Base-by-base conservation (phyloP, 495 filamentous ascomycete species). In the Penicillium samsonianum region DNA sequence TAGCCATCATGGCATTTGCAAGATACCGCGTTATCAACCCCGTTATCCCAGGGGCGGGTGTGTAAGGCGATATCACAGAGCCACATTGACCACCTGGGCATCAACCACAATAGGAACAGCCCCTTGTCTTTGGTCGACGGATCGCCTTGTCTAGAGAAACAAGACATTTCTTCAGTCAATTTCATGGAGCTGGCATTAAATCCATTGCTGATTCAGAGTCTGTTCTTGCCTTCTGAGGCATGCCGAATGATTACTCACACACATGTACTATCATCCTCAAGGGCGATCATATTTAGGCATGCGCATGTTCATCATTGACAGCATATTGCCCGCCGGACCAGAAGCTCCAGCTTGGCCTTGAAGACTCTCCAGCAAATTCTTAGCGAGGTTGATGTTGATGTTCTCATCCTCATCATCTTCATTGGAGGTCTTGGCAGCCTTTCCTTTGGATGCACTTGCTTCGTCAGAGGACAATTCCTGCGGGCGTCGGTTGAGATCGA, bases 301-400 rank as follows among this genome's bases (percentile, higher is more conserved):
- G 33, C 80, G 75, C 60, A 96, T 75, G 26, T 90, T 90, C 90
- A 96, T 86, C 78, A 91, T 81, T 4, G 85, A 86, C 61, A 98
- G 78, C 55, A 98, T 69, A 68, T 96, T 97, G 1, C 92, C 87
- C 4, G 86, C 87, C 2, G 93, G 93, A 0, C 93, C 93, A 12
- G 91, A 77, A 73, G 88, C 81, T 37, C 93, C 93, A 5, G 76
- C 90, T 67, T 97, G 92, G 26, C 87, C 85, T 62, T 96, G 94
- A 65, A 98, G 90, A 65, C 88, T 90, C 73, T 96, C 89, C n/a
- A 97, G 75, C 22, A 97, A 71, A 65, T 96, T 97, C 67, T 90
- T 91, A 35, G 90, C 92, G 5, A 98, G 81, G 48, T 92, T 91
- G 66, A 90, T 89, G 63, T 96, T 90, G 42, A 90, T 82, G 57